These are phyloP conservation scores for Candida michaelii DNA, from an alignment of 805 yeast genomes.

Conservation along the genomic window DNA sequence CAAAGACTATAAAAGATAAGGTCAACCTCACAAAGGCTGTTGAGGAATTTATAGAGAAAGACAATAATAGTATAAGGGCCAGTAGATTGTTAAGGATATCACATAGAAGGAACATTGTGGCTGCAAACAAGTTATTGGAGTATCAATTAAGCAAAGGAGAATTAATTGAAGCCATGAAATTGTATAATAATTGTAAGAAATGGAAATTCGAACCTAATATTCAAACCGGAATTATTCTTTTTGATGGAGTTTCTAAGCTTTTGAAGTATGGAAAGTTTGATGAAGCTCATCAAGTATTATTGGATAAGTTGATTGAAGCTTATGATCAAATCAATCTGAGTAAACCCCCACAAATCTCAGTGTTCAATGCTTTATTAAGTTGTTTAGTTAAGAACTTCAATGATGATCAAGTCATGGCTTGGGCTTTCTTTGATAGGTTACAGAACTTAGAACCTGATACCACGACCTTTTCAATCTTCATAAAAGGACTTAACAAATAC, in stretches of 20 bases:
- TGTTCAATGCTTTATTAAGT: constrained; percentile 39
- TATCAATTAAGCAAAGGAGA: constrained; percentile 38
- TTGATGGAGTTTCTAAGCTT: constrained; percentile 30
- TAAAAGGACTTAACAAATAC: constrained; percentile 27
- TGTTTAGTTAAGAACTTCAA: constrained; percentile 33
- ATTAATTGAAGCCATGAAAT: constrained; percentile 48
- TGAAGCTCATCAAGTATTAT: constrained; percentile 1
- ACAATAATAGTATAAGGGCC: constrained; percentile 52
- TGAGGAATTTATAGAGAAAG: constrained; percentile 48
- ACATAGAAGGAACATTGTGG: constrained; percentile 51
- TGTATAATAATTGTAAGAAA: constrained; percentile 57
- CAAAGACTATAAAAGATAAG: constrained; percentile 58
- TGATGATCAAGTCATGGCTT: constrained; percentile 33
- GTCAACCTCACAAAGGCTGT: constrained; percentile 55
- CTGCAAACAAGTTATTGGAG: constrained; percentile 60
- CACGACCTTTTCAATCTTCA: constrained; percentile 39
- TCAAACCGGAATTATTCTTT: constrained; percentile 36
- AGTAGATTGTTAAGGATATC: constrained; percentile 49
- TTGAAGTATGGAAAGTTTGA: not conserved
- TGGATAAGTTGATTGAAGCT: not conserved
- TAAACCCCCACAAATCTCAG: constrained; percentile 18
- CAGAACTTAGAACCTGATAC: constrained; percentile 26
- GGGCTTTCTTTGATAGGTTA: constrained; percentile 34
- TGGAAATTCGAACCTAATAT: constrained; percentile 58
- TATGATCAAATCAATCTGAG: not conserved